Base-by-base conservation (phyloP, 768 basidiomycete species). In the Lactifluus subvellereus region DNA sequence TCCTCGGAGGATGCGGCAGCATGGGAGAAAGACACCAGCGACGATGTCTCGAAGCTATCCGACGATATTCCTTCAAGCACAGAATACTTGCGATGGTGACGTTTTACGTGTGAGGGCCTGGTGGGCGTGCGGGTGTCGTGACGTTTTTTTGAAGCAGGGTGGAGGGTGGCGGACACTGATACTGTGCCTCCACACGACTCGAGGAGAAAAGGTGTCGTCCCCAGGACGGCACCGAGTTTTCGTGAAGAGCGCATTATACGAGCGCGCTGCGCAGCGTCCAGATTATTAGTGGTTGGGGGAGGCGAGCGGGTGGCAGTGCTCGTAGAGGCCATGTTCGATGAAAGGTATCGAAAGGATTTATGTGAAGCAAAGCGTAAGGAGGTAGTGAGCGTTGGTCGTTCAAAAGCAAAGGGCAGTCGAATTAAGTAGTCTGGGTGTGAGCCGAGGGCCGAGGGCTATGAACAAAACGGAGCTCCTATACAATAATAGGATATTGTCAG, bases 1-100 rank as follows among this genome's bases (percentile, higher is more conserved):
- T 67, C 59, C 1, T 59, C 60, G 62, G 69, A 70, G 5, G 72
- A 71, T 53, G 56, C 61, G 1, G 69, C 42, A 32, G 67, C 65
- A 18, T 54, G 59, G 13, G 69, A 61, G 42, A 49, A 27, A 10
- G 37, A 49, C 2, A 40, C 6, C 1, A 52, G 18, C 4, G 54
- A 59, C 8, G 57, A 49, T 38, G 45, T 48, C 33, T 58, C 64
- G 8, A 55, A 27, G 40, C 54, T 45, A 42, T 27, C 27, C n/a
- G 42, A 8, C 14, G 22, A 52, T 30, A 48, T 6, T 6, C 22
- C 30, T 18, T 57, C 60, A 14, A 60, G 43, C 22, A 60, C 40
- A 13, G 64, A 59, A 30, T 43, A 45, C n/a, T 63, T 49, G 30
- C 61, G 67, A 18, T 58, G 58, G n/a, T 47, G 59, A 10, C 42